These are phyloP conservation scores for Tetrapisispora pingtungensis DNA, from an alignment of 805 yeast species.

Conservation along the genomic window DNA sequence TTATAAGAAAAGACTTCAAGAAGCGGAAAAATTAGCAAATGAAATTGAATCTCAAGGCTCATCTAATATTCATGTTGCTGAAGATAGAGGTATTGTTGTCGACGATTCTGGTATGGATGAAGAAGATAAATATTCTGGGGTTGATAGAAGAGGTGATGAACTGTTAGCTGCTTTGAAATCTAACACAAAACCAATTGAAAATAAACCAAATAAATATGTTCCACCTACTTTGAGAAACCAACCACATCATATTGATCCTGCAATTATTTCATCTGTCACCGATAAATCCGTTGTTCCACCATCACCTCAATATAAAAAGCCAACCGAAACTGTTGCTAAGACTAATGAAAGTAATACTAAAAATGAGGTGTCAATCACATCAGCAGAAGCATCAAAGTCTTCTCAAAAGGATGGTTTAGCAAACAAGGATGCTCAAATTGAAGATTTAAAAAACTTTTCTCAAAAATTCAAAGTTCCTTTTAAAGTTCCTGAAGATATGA, in stretches of 20 bases:
- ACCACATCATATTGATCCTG: slow-evolving; percentile 29
- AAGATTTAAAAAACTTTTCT: slow-evolving; percentile 65
- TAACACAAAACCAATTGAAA: slow-evolving; percentile 20
- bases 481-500: slow-evolving; percentile 38
- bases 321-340: not conserved
- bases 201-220: slow-evolving; percentile 28
- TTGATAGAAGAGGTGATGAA: slow-evolving; percentile 42
- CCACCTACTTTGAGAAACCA: slow-evolving; percentile 28
- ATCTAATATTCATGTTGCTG: slow-evolving; percentile 73
- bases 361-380: not conserved
- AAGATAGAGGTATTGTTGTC: slow-evolving; percentile 70
- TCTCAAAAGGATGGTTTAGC: not conserved
- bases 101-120: slow-evolving; percentile 89
- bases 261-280: slow-evolving; percentile 25
- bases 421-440: slow-evolving; percentile 48
- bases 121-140: slow-evolving; percentile 94
- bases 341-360: not conserved
- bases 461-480: slow-evolving; percentile 70
- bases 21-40: slow-evolving; percentile 69
- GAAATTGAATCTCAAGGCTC: slow-evolving; percentile 66
- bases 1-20: slow-evolving; percentile 48
- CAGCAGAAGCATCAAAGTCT: not conserved
- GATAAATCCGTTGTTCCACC: slow-evolving; percentile 4
- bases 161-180: slow-evolving; percentile 25
- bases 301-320: not conserved